Base-by-base conservation (phyloP, 805 yeast species). In the Ogataea paradorogensis region DNA sequence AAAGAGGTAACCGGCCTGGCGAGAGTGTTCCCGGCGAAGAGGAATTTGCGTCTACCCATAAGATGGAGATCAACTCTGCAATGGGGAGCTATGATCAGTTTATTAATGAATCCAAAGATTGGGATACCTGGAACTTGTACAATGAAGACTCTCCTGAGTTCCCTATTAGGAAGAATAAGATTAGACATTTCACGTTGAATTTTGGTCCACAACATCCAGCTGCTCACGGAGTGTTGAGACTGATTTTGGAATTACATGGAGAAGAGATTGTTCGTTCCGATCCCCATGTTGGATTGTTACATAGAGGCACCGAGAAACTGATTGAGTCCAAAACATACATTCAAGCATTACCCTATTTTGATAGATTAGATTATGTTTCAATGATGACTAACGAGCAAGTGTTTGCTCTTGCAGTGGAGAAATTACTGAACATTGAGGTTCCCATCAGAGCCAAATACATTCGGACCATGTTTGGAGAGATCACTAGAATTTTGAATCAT, bases 201-300 rank as follows among this genome's bases (percentile, higher is more conserved):
- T 86, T 86, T 61, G 95, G 95, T 26, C 95, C 95, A 34, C 95
- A 86, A 68, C 95, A 86, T 70, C 95, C 95, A 16, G 95, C 95
- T 47, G 95, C 95, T 21, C 95, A 86, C 69, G 95, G 95, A 52
- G 95, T 86, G 65, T 71, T 86, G 70, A 77, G 95, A 61, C 72
- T 86, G 63, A 87, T 86, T 63, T 70, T 86, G 58, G 95, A 86
- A 67, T 74, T 86, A 46, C 84, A 84, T 58, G 95, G 95, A 52
- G 95, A 86, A 66, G 95, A 86, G 64, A 82, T 87, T 53, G 77
- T 87, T 34, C 76, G 95, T 53, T 73, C 90, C 4, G 95, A 86
- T 61, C 95, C 95, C 27, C 95, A 86, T 62, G 86, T 86, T 50
- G 95, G 95, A 26, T 69, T 86, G 59, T 73, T 86, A 52, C 95